A percentile compares a stretch with the other conserved stretches of the same genome.
Conservation (phyloP, 2,329 filamentous ascomycete genomes). For the Epichloe uncinata region DNA sequence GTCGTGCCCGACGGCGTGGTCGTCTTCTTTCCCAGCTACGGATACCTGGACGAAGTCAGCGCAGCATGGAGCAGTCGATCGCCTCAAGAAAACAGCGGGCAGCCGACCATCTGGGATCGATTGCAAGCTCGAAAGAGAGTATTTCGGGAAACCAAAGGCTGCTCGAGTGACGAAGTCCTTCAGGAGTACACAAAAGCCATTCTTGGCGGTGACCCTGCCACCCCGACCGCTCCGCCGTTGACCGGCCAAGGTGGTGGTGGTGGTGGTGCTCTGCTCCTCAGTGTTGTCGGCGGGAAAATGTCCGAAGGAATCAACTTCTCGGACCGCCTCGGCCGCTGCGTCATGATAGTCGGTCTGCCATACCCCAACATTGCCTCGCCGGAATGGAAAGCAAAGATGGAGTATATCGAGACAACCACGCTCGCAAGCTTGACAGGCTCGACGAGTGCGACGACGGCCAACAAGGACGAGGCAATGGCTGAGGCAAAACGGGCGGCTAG, state of each 20-base stretch:
- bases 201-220: slow-evolving; percentile 20
- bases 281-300: slow-evolving; percentile 87
- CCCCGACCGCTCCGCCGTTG: neutral
- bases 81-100: slow-evolving; percentile 17
- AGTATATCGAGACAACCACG: slow-evolving; percentile 61
- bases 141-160: slow-evolving; percentile 43
- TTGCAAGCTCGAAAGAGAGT: slow-evolving; percentile 47
- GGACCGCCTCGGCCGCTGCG: slow-evolving; percentile 74
- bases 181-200: slow-evolving; percentile 60
- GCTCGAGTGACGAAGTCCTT: slow-evolving; percentile 56
- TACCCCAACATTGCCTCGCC: slow-evolving; percentile 83
- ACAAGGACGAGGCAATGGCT: slow-evolving; percentile 15
- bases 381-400: slow-evolving; percentile 86
- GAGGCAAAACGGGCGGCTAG: slow-evolving; percentile 45
- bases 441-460: slow-evolving; percentile 6
- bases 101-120: slow-evolving; percentile 42
- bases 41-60: slow-evolving; percentile 69
- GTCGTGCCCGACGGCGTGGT: slow-evolving; percentile 80
- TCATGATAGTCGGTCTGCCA: slow-evolving; percentile 82
- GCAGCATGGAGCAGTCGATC: slow-evolving; percentile 35
- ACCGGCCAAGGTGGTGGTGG: slow-evolving; percentile 11
- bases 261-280: slow-evolving; percentile 64
- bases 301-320: slow-evolving; percentile 98
- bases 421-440: slow-evolving; percentile 20
- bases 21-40: slow-evolving; percentile 91